Conservation (phyloP, 208 protist genomes). For the Leishmania arabica region DNA sequence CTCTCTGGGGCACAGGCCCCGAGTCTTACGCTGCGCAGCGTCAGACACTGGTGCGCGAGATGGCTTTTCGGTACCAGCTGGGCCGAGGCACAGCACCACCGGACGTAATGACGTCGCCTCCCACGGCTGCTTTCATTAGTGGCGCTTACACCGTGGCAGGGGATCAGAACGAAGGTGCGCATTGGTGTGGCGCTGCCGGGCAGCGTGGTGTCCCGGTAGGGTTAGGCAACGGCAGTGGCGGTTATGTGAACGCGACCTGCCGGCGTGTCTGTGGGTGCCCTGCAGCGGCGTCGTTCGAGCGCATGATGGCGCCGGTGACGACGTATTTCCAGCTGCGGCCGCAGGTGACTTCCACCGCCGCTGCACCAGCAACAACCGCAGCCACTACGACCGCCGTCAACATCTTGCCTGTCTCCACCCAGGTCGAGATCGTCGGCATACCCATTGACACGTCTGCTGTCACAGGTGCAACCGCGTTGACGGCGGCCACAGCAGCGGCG, state of each 20-base stretch:
- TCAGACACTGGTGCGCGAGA: conserved; percentile 22
- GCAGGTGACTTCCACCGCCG: background rate
- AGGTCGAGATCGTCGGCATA: conserved; percentile 30
- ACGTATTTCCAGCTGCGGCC: conserved; percentile 23
- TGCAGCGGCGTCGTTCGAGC: conserved; percentile 6
- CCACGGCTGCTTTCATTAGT: background rate
- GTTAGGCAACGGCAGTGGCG: background rate
- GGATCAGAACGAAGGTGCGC: background rate
- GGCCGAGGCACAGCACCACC: background rate
- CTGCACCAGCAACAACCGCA: background rate
- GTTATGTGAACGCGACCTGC: background rate
- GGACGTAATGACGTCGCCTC: background rate
- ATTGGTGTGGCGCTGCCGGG: background rate
- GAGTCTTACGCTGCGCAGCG: conserved; percentile 23
- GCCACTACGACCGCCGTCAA: background rate
- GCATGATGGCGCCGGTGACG: conserved; percentile 21
- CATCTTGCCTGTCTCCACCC: conserved; percentile 20
- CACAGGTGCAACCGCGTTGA: background rate
- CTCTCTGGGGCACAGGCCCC: conserved; percentile 18
- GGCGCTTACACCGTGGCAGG: background rate
- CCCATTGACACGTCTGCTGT: conserved; percentile 9
- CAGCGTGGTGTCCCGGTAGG: background rate
- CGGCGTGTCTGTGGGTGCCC: background rate
- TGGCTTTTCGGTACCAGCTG: conserved; percentile 13
- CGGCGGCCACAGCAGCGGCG: background rate